A percentile compares a stretch with the other conserved stretches of the same genome.
These are phyloP conservation scores for Brassica rapa DNA, from an alignment of 345 rosid species.

Conservation along the genomic window DNA sequence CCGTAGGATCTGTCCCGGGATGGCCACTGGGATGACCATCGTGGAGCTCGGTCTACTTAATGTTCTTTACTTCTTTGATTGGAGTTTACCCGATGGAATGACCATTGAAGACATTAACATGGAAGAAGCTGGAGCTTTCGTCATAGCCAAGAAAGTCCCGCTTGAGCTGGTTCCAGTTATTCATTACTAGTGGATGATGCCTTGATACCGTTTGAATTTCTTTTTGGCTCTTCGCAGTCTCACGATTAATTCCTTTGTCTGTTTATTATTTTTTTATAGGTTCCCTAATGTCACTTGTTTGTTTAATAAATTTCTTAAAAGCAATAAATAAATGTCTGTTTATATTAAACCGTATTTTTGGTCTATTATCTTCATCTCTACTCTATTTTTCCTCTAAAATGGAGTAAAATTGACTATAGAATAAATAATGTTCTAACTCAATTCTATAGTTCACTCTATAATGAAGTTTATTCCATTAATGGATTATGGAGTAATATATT, in stretches of 20 bases:
- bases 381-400: no score
- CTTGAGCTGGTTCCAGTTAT: constrained; percentile 24
- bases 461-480: no score
- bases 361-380: no score
- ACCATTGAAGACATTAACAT: constrained; percentile 26
- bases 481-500: no score
- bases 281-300: not conserved
- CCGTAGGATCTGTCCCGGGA: constrained; percentile 53
- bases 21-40: constrained; percentile 37
- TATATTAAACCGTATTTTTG: not conserved
- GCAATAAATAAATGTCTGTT: not conserved
- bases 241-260: not conserved
- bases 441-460: no score
- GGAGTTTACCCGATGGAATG: constrained; percentile 44
- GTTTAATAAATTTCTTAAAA: not conserved
- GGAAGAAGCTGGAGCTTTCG: constrained; percentile 39
- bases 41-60: constrained; percentile 43
- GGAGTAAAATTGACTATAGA: no score
- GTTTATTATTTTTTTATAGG: not conserved
- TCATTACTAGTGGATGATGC: constrained; percentile 2
- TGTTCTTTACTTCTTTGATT: constrained; percentile 42
- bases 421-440: no score
- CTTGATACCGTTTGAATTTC: not conserved
- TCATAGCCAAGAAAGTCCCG: constrained; percentile 23
- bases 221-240: not conserved